These are phyloP conservation scores for Phytophthora litchii DNA, from an alignment of 352 stramenopile species.

Conservation along the genomic window DNA sequence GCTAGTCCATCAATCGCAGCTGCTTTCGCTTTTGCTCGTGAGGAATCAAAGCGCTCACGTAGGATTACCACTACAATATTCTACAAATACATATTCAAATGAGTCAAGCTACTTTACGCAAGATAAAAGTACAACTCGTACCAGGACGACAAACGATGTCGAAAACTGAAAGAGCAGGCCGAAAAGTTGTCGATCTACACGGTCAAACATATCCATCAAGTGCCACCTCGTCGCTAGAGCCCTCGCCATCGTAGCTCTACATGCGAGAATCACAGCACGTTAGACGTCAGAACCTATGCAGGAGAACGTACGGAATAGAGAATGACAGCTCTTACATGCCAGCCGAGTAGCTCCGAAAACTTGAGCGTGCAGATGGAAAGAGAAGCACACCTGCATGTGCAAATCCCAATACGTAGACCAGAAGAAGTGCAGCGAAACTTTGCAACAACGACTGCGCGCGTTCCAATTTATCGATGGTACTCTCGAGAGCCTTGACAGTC, in stretches of 20 bases:
- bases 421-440: conserved; percentile 44
- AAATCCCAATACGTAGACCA: conserved; percentile 53
- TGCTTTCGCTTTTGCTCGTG: conserved; percentile 16
- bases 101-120: neutral
- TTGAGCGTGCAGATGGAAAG: conserved; percentile 36
- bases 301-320: neutral
- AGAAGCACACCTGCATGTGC: conserved; percentile 51
- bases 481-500: conserved; percentile 50
- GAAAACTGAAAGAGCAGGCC: conserved; percentile 45
- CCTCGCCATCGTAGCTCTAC: conserved; percentile 39
- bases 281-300: neutral
- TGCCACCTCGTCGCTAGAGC: conserved; percentile 26
- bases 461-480: conserved; percentile 49
- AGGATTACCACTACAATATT: conserved; percentile 67
- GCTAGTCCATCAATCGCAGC: conserved; percentile 39
- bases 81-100: conserved; percentile 25
- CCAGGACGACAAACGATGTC: conserved; percentile 52
- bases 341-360: conserved; percentile 45
- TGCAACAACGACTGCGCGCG: conserved; percentile 46
- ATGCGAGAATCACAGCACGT: neutral
- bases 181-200: conserved; percentile 35
- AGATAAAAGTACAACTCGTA: conserved; percentile 8
- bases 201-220: conserved; percentile 21
- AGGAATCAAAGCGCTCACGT: conserved; percentile 61
- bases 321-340: conserved; percentile 50